Percentiles rank a stretch among this genome's conserved stretches.
Evolutionary conservation across 331 rosid genomes (phyloP).

Genomic region (Quercus lobata): DNA sequence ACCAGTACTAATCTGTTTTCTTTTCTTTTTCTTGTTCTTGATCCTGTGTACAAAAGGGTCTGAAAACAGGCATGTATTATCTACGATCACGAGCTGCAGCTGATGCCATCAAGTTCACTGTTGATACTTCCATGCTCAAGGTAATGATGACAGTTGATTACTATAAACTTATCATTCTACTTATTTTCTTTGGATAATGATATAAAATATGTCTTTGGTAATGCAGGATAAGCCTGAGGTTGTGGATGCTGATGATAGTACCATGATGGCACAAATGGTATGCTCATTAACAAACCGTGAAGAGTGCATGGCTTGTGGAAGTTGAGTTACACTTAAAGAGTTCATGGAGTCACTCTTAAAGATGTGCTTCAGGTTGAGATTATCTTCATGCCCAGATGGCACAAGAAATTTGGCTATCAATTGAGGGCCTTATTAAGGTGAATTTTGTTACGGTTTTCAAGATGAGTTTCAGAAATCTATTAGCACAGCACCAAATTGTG

Average conservation of each 20-base stretch:
- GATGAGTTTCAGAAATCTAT: background rate
- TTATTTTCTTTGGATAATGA: background rate
- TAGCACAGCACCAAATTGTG: background rate
- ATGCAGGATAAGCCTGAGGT: conserved; percentile 50
- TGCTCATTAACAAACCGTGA: conserved; percentile 90
- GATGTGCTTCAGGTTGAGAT: background rate
- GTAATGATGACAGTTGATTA: conserved; percentile 22
- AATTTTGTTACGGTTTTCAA: background rate
- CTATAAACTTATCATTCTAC: background rate
- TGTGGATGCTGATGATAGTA: conserved; percentile 40
- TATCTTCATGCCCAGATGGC: background rate
- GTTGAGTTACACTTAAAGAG: conserved; percentile 25
- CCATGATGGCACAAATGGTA: conserved; percentile 88
- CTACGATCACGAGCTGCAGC: conserved; percentile 88
- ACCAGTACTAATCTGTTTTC: conserved; percentile 15
- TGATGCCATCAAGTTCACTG: conserved; percentile 95
- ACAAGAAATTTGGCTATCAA: background rate
- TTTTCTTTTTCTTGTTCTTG: background rate
- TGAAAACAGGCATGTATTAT: conserved; percentile 97
- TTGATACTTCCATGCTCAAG: conserved; percentile 64
- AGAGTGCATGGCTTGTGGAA: conserved; percentile 91
- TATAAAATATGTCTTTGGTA: conserved; percentile 1
- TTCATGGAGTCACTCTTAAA: background rate
- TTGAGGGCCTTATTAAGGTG: background rate
- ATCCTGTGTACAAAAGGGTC: conserved; percentile 46